A percentile compares a stretch with the other conserved stretches of the same genome.
These are phyloP conservation scores for Lentinula boryana DNA, from an alignment of 768 basidiomycete species.

Conservation along the genomic window DNA sequence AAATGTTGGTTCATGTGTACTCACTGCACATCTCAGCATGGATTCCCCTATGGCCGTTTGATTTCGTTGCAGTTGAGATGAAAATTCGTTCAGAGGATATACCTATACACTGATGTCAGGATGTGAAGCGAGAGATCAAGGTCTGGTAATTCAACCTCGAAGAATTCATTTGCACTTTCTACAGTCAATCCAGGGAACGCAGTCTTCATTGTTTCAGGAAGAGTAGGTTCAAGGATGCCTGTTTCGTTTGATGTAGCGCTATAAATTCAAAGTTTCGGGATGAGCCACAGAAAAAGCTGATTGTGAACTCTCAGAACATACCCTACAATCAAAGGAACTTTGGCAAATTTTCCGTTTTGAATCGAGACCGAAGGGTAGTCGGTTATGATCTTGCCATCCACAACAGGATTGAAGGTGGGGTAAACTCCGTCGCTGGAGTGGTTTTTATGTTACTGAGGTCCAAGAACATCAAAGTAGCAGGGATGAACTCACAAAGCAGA, in stretches of 20 bases:
- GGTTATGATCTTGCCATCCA: slow-evolving; percentile 47
- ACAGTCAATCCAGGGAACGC: slow-evolving; percentile 42
- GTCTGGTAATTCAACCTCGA: slow-evolving; percentile 16
- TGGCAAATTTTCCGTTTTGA: slow-evolving; percentile 34
- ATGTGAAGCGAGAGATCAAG: neutral
- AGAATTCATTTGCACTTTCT: slow-evolving; percentile 28
- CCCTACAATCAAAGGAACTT: slow-evolving; percentile 58
- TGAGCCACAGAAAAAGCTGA: neutral
- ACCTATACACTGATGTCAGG: slow-evolving; percentile 15
- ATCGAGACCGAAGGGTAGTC: slow-evolving; percentile 44
- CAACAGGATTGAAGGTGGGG: slow-evolving; percentile 44
- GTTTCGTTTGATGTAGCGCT: slow-evolving; percentile 60
- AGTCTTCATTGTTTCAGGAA: slow-evolving; percentile 27
- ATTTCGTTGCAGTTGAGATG: slow-evolving; percentile 31
- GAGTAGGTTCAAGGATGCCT: slow-evolving; percentile 21
- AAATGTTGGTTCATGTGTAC: slow-evolving; percentile 13
- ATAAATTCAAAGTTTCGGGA: neutral
- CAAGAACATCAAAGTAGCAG: neutral
- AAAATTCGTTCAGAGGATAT: slow-evolving; percentile 39
- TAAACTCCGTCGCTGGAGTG: slow-evolving; percentile 26
- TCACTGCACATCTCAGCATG: slow-evolving; percentile 46
- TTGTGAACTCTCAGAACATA: slow-evolving; percentile 13
- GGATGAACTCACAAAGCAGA: neutral
- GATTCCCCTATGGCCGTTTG: slow-evolving; percentile 45
- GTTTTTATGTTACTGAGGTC: neutral